phyloP scores from a whole-genome alignment of 345 rosid species.

The Salix arbutifolia region DNA sequence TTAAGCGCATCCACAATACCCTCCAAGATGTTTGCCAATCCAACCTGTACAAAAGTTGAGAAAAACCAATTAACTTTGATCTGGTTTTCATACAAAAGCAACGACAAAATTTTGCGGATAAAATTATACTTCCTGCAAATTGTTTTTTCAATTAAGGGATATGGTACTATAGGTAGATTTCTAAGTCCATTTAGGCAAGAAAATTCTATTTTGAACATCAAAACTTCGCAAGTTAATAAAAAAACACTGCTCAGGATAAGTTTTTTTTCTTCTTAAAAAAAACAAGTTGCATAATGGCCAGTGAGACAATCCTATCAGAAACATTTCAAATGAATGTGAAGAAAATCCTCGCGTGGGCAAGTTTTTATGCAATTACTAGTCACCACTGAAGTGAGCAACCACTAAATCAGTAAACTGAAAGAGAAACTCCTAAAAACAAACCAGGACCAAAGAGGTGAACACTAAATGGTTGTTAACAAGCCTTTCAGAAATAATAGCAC shows the following conservation, averaged over 20 bases:
- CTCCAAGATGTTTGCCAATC: slow-evolving; percentile 76
- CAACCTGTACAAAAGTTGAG: slow-evolving; percentile 52
- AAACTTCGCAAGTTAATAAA: background rate
- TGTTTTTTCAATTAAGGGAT: background rate
- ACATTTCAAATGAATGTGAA: background rate
- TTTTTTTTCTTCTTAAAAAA: background rate
- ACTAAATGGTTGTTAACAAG: background rate
- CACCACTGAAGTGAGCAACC: background rate
- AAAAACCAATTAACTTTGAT: background rate
- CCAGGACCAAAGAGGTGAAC: background rate
- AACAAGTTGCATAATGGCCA: background rate
- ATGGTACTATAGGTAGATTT: background rate
- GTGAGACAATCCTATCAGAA: background rate
- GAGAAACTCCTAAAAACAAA: background rate
- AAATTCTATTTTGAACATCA: background rate
- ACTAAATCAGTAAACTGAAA: background rate
- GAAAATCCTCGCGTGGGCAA: background rate
- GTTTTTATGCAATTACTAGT: background rate
- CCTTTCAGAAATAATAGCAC: background rate
- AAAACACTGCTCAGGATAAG: background rate
- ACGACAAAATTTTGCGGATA: background rate
- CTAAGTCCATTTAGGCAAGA: background rate
- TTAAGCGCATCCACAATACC: slow-evolving; percentile 63
- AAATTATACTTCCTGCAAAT: background rate
- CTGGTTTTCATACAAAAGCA: background rate